phyloP scores from a whole-genome alignment of 2,329 filamentous ascomycete species.

The Phialemonium atrogriseum region DNA sequence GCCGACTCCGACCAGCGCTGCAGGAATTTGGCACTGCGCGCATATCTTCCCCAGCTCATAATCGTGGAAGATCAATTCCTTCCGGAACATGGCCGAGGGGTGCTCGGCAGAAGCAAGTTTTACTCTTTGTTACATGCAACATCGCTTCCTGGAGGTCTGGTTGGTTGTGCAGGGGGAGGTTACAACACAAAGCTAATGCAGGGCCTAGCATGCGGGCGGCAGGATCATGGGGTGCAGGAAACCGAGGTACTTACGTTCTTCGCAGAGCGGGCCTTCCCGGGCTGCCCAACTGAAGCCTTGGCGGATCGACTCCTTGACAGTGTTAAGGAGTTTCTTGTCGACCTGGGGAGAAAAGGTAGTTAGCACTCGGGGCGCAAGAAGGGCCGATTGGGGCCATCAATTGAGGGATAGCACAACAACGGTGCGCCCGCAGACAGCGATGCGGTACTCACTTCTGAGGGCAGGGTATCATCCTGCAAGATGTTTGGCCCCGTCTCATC shows the following conservation, averaged over 20 bases:
- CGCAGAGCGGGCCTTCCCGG: conserved; percentile 88
- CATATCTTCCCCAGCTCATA: too few species aligned
- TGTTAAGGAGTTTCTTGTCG: conserved; percentile 81
- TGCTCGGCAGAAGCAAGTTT: too few species aligned
- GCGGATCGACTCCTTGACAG: conserved; percentile 83
- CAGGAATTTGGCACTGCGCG: too few species aligned
- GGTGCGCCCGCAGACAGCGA: too few species aligned
- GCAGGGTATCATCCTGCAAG: conserved; percentile 90
- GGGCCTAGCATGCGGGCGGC: too few species aligned
- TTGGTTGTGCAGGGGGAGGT: conserved; percentile 10
- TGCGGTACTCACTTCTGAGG: conserved; percentile 58
- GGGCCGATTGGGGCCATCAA: conserved; percentile 7
- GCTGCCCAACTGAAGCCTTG: conserved; percentile 98
- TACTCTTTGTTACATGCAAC: too few species aligned
- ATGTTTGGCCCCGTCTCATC: conserved; percentile 94
- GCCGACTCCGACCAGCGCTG: too few species aligned
- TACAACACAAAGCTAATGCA: conserved; percentile 8
- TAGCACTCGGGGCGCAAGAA: conserved; percentile 7
- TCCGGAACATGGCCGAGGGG: too few species aligned
- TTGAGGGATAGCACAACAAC: not conserved
- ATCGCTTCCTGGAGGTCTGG: too few species aligned
- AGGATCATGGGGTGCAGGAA: too few species aligned
- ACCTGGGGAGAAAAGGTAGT: conserved; percentile 41
- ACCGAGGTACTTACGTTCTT: conserved; percentile 68
- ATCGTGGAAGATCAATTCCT: too few species aligned